Base-by-base conservation (phyloP, 1,284 basidiomycete genomes). In the Ceratobasidium sp. region DNA sequence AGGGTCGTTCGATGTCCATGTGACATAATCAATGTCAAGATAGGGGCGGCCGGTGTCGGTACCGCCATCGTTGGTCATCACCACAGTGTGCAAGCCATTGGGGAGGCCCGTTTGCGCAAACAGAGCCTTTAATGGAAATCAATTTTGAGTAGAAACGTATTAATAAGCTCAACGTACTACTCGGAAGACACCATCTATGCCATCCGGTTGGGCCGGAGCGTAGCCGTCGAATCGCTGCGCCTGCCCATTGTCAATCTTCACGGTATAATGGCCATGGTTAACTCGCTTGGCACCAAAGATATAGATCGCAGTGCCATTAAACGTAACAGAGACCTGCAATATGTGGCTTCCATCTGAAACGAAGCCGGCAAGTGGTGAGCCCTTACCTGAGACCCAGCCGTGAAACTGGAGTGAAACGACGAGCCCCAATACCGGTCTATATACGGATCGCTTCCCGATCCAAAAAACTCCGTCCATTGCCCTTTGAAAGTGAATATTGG, bases 1-100 rank as follows among this genome's bases (percentile, higher is more conserved):
- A 5, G 36, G 5, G 36, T 39, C 14, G 30, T 46, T 50, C 8
- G 32, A 28, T 36, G 64, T 67, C 48, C 48, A 67, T 1, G 21
- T 55, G 18, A 67, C 55, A 30, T 2, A 67, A 34, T 67, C 64
- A 43, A 67, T 67, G 50, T 67, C 64, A 12, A 67, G 50, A 41
- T 39, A 53, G 8, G 50, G 48, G 18, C 64, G 64, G 21, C 45
- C 16, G 45, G 45, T 18, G 36, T 28, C 10, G 1, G 21, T 26
- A 26, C 52, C 36, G 14, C 50, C 50, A 28, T 52, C 52, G 21
- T 67, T 67, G 8, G 64, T 67, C 2, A 67, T 12, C 3, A 30
- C 50, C 1, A 67, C n/a, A 3, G 30, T 55, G 39, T 67, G 64
- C 21, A 6, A 26, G 8, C 30, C 39, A n/a, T 67, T 46, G 34